phyloP scores from a whole-genome alignment of 768 basidiomycete genomes.

The Tephrocybe sp. region DNA sequence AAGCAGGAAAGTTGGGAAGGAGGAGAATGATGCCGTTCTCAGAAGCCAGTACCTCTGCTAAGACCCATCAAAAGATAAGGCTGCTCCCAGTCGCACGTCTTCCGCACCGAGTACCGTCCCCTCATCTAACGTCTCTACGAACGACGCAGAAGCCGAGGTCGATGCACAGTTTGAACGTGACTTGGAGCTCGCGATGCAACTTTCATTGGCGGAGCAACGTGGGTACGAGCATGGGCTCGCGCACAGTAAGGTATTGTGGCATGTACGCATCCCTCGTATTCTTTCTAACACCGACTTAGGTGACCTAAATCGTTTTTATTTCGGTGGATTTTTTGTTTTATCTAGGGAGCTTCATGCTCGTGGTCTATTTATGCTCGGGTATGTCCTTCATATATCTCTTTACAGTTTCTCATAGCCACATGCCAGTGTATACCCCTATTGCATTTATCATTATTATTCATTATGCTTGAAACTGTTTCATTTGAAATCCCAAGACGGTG shows the following conservation, averaged over 20 bases:
- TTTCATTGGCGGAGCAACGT: conserved; percentile 33
- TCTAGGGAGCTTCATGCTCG: no score
- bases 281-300: not conserved
- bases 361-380: no score
- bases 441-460: no score
- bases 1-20: not conserved
- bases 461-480: no score
- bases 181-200: conserved; percentile 30
- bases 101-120: not conserved
- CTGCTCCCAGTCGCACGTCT: not conserved
- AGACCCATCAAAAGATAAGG: not conserved
- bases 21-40: not conserved
- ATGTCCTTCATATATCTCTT: no score
- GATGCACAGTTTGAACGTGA: conserved; percentile 26
- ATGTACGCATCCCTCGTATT: not conserved
- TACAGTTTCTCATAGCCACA: no score
- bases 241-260: not conserved
- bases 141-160: conserved; percentile 14
- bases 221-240: conserved; percentile 21
- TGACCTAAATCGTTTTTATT: not conserved
- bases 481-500: no score
- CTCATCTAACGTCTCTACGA: not conserved
- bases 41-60: not conserved
- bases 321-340: no score
- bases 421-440: no score